Evolutionary conservation across 352 stramenopile species (phyloP), one percentile per base, ranked within the genome.

Genomic region (Phytophthora crassamura): DNA sequence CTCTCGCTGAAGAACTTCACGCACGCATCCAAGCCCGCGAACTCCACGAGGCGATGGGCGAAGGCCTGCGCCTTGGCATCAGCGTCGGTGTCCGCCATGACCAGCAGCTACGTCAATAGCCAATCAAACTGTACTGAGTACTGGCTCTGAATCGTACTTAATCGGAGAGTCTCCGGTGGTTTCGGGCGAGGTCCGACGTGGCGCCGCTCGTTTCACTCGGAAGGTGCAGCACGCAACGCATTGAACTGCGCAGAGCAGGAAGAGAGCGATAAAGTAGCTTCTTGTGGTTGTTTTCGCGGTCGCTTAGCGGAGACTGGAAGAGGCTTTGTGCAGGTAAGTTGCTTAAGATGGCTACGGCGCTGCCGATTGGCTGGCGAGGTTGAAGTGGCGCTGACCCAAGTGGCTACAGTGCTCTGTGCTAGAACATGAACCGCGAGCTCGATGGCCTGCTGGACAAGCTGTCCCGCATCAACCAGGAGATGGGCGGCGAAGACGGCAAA

Each of bases 361-460:
- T 57, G 53, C 25, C 34, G 40, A 68, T 68, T 74, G 64, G 60
- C 45, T 71, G 55, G 7, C 59, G 40, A 72, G 46, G 60, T 74
- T 74, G 60, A 74, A 71, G 64, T 74, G 55, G n/a, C 12, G 38
- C 34, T 69, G 33, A 71, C 14, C 25, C 38, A 40, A 15, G 63
- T 74, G 68, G 67, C 52, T 72, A 67, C 45, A 71, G 34, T 71
- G 45, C 69, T 59, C 4, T 10, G 25, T 22, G 18, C 42, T 53
- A 43, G 15, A 35, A 62, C 38, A 91, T 91, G 84, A 91, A 81
- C 64, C 77, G 84, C 68, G 84, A 93, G 56, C 77, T 94, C 38
- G 81, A 95, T 85, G 82, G 76, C 16, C 62, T 93, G 41, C 65
- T 94, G 56, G 74, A 82, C 74, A 93, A 89, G 56, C 54, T 94